phyloP scores from a whole-genome alignment of 805 yeast genomes.

The Kodamaea sagamina region DNA sequence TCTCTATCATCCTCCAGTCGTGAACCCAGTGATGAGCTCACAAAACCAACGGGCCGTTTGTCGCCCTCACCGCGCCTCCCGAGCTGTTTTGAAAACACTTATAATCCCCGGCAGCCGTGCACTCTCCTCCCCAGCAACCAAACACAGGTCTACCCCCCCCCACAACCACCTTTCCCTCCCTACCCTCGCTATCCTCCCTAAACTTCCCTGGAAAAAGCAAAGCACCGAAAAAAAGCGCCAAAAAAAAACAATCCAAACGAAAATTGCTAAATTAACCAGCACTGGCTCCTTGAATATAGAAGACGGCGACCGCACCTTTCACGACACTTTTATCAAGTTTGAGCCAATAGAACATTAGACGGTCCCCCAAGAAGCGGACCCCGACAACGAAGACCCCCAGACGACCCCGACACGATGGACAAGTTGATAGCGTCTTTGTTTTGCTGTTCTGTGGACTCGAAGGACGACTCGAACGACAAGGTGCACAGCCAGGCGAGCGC shows the following conservation, averaged over 20 bases:
- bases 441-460: slow-evolving; percentile 40
- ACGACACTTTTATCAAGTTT: no score
- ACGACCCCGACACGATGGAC: neutral
- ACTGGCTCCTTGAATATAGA: neutral
- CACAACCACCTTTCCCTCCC: no score
- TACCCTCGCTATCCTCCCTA: no score
- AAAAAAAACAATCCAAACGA: slow-evolving; percentile 7
- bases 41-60: neutral
- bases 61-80: neutral
- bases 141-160: no score
- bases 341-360: no score
- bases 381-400: neutral
- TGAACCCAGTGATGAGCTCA: neutral
- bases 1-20: no score
- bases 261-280: slow-evolving; percentile 12
- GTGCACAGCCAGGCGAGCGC: slow-evolving; percentile 18
- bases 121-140: no score
- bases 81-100: no score
- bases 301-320: slow-evolving; percentile 5
- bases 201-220: slow-evolving; percentile 12
- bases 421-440: slow-evolving; percentile 32
- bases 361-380: neutral
- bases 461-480: slow-evolving; percentile 36
- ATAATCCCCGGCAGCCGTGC: no score
- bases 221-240: slow-evolving; percentile 4